Evolutionary conservation across 1,284 basidiomycete genomes (phyloP).

Genomic region (Kalmanozyma brasiliensis): DNA sequence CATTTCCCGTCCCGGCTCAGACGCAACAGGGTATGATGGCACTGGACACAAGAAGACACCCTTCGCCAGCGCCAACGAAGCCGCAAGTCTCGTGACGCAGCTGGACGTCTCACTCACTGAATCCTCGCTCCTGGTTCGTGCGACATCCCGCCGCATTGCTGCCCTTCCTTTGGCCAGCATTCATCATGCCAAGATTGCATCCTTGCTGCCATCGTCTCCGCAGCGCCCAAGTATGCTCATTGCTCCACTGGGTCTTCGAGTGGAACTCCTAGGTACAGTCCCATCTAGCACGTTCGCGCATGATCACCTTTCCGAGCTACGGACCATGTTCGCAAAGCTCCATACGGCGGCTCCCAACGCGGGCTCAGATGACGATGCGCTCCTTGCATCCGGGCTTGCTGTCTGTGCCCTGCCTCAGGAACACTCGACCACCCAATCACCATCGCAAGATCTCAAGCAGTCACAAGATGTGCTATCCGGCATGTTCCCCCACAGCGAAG

Average conservation of each 20-base stretch:
- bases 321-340: conserved; percentile 4
- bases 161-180: conserved; percentile 18
- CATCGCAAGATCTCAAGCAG: not conserved
- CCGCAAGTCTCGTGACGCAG: conserved; percentile 8
- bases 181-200: not conserved
- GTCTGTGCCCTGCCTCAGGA: conserved; percentile 12
- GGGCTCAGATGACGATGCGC: not conserved
- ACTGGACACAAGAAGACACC: not conserved
- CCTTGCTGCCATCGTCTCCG: not conserved
- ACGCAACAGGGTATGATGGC: no score
- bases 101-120: conserved; percentile 7
- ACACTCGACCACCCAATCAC: no score
- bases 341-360: not conserved
- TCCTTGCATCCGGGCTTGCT: conserved; percentile 26
- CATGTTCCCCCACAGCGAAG: not conserved
- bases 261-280: conserved; percentile 10
- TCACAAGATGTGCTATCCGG: not conserved
- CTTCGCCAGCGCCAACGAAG: conserved; percentile 1
- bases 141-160: conserved; percentile 13
- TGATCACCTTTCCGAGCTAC: conserved; percentile 19
- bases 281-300: conserved; percentile 5
- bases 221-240: conserved; percentile 10
- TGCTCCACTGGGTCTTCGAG: conserved; percentile 16
- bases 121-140: conserved; percentile 6
- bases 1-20: not conserved